Evolutionary conservation across 2,329 filamentous ascomycete species (phyloP), one percentile per base, ranked within the genome.

Genomic region (Penicillium crustosum): DNA sequence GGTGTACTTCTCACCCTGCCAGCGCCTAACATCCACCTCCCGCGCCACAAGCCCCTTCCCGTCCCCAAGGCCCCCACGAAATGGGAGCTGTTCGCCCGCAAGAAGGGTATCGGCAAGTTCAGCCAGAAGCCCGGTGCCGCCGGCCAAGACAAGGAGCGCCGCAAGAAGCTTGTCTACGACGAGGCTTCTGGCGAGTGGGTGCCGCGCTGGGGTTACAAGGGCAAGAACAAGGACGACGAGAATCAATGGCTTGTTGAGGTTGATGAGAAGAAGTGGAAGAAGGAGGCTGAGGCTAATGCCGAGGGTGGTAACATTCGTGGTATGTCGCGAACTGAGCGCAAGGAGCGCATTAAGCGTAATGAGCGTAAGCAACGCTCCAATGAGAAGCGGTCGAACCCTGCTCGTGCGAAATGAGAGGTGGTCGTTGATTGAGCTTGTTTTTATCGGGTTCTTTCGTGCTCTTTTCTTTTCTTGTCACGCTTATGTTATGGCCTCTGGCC

Each of bases 31-130:
- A 95, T 89, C 1, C 76, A 81, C 0, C 82, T 97, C 4, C 94
- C 94, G 25, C 89, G 94, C 67, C 93, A 97, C 79, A 97, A 99
- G 77, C 91, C 91, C 10, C 81, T 97, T 9, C 94, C 94, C 1
- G 83, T 86, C 55, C 84, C 87, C 66, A 94, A 93, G 79, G 81
- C 88, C 57, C 89, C 89, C 66, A 97, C 93, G 58, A 96, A 92
- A 76, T 99, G 94, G 94, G 89, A 96, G 81, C 86, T 89, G 70
- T 99, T 99, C 79, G 94, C 94, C 45, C 89, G 87, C 76, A 96
- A 96, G 86, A 96, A 97, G 83, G 94, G 94, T 55, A 97, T 99
- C 52, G 78, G 78, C 79, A 90, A 89, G 80, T 86, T 87, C 77
- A 96, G 93, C 84, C 89, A 86, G 65, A 86, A 71, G 56, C 69